A percentile compares a stretch with the other conserved stretches of the same genome.
Conservation (phyloP, 192 early-diverging fungal species). For the Blastocladiella britannica region DNA sequence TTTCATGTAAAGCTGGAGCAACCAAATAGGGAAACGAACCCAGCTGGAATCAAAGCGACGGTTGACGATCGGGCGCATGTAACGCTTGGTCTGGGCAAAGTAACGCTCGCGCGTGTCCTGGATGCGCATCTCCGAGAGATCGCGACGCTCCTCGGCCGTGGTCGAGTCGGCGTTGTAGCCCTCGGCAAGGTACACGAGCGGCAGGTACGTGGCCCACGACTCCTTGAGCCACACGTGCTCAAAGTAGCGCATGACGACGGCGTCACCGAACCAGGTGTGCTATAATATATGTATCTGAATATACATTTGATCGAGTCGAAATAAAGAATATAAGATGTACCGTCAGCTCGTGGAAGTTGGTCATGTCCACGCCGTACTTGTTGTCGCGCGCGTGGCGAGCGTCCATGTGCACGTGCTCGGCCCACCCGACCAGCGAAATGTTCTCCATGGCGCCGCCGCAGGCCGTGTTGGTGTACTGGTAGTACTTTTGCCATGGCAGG, state of each 20-base stretch:
- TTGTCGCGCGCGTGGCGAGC: constrained; percentile 11
- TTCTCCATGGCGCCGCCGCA: constrained; percentile 33
- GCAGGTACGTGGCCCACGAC: constrained; percentile 29
- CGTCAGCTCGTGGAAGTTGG: constrained; percentile 33
- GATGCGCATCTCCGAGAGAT: constrained; percentile 16
- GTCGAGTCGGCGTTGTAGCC: too few species aligned
- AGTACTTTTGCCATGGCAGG: constrained; percentile 35
- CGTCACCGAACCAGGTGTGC: constrained; percentile 31
- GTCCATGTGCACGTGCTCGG: constrained; percentile 13
- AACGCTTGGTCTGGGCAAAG: constrained; percentile 6
- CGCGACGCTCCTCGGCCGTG: too few species aligned
- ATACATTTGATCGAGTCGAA: too few species aligned
- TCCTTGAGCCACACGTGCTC: constrained; percentile 38
- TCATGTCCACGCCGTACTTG: constrained; percentile 11
- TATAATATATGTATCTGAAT: too few species aligned
- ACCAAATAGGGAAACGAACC: too few species aligned
- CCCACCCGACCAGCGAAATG: constrained; percentile 28
- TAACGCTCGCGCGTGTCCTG: constrained; percentile 11
- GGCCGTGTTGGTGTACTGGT: constrained; percentile 13
- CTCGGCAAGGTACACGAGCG: too few species aligned
- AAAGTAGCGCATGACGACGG: constrained; percentile 30
- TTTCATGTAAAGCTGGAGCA: too few species aligned
- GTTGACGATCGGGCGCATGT: constrained; percentile 24
- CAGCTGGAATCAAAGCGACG: constrained; percentile 23
- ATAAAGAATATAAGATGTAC: too few species aligned